Evolutionary conservation across 495 filamentous ascomycete species (phyloP), one percentile per base, ranked within the genome.

Genomic region (Neurospora sp.): DNA sequence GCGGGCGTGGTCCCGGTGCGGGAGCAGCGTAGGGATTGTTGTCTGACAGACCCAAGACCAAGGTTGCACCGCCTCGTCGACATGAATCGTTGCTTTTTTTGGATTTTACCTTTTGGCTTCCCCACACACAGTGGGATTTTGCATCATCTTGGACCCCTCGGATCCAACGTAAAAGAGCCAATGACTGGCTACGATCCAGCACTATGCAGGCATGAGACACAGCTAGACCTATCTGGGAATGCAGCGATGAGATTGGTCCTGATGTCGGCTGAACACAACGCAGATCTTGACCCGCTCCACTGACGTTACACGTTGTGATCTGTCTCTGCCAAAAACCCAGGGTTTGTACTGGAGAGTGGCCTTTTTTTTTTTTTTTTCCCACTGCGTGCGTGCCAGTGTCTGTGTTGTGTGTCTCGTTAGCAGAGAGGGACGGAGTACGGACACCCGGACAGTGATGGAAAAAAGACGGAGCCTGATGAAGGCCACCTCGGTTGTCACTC

Each of bases 71-170:
- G 79, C 79, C 79, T 54, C 71, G 73, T 45, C 31, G 48, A 39
- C 43, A 69, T 69, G 71, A 73, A 71, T 74, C 71, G 72, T 48
- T 76, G 78, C 77, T 80, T 79, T 81, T 81, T 81, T 81, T 81
- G 78, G 78, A 81, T 77, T 78, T 78, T 80, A 75, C 69, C 74
- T 78, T 78, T 79, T 74, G 28, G 15, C 7, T 70, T 70, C 76
- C 77, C 77, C 78, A 77, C 78, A 79, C 28, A 62, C 28, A 62
- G 10, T 54, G 45, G 21, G 21, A 54, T 54, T 54, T 54, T 19
- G 28, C 54, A 66, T 66, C 54, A 66, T 66, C 28, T 66, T 34
- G 45, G 45, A 28, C 48, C 48, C 48, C 48, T 59, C 15, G 54
- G 54, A 66, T 66, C 74, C 19, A 36, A 28, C 78, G 79, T 77